Base-by-base conservation (phyloP, 495 filamentous ascomycete genomes). In the Aspergillus nidulans region DNA sequence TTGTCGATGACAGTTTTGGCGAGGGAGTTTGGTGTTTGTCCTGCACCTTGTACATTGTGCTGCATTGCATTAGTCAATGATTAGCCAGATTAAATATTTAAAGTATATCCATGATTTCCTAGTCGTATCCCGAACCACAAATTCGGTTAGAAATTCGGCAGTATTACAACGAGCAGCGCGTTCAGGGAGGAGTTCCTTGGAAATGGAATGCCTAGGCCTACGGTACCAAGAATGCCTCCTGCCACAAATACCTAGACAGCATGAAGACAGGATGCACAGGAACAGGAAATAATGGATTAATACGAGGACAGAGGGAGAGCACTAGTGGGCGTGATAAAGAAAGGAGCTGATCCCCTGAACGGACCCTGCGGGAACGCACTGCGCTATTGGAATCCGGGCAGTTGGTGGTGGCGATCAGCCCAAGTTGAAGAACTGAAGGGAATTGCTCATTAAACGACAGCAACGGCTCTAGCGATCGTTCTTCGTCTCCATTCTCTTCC, bases 1-100 rank as follows among this genome's bases (percentile, higher is more conserved):
- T 53, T 57, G 55, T 59, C 41, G 18, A 28, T 56, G 53, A 49
- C 26, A 16, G 36, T 20, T 52, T 52, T 44, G 36, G 36, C 36
- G 36, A 20, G 36, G 39, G 30, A 49, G 16, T 30, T 25, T 23
- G 45, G 52, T 44, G 50, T 34, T 42, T 49, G 32, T 32, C 26
- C 36, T 46, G 45, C 45, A 49, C 18, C n/a, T 8, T 36, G 25
- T 49, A 49, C 36, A 44, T 44, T 42, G 7, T 28, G 18, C 10
- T 25, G 21, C 24, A 39, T 53, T 49, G 18, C 18, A 26, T 18
- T 18, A 30, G 9, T 21, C 18, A 2, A 36, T 49, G 45, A 34
- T 49, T 49, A 28, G 45, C 16, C 18, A 32, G 25, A 18, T 20
- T 19, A 32, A 2, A 44, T 24, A 43, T 23, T 7, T 13, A 34